phyloP scores from a whole-genome alignment of 2,329 filamentous ascomycete genomes.

The Diaporthe velutina region DNA sequence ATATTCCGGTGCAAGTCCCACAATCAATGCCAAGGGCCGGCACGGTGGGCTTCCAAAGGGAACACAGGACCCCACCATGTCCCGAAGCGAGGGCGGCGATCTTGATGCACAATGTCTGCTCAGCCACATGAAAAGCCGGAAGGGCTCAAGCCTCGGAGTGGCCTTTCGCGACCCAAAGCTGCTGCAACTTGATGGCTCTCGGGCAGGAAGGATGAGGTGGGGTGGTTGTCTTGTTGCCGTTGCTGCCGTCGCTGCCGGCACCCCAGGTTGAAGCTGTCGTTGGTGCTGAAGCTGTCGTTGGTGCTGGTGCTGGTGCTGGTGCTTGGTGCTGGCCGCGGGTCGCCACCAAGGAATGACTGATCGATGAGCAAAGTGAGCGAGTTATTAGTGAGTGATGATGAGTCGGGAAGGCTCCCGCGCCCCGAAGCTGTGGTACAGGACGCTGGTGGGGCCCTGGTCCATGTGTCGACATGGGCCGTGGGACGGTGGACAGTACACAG shows the following conservation, averaged over 20 bases:
- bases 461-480: slow-evolving; percentile 19
- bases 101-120: slow-evolving; percentile 17
- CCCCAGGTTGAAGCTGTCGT: background rate
- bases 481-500: slow-evolving; percentile 2
- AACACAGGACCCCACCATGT: slow-evolving; percentile 11
- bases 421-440: slow-evolving; percentile 28
- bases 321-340: background rate
- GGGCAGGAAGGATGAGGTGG: background rate
- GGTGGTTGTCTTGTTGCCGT: background rate
- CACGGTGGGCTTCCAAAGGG: slow-evolving; percentile 2
- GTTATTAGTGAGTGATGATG: background rate
- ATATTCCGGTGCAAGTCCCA: background rate
- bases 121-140: slow-evolving; percentile 18
- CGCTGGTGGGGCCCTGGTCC: slow-evolving; percentile 6
- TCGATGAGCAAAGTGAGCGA: background rate
- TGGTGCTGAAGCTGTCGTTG: background rate
- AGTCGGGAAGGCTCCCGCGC: slow-evolving; percentile 16
- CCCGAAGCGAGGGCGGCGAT: slow-evolving; percentile 23
- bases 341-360: slow-evolving; percentile 13
- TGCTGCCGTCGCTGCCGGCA: background rate
- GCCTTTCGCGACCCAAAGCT: background rate
- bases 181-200: background rate
- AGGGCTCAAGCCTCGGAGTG: background rate
- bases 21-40: slow-evolving; percentile 3
- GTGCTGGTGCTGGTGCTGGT: background rate